Percentiles rank a stretch among this genome's conserved stretches.
Conservation (phyloP, 2,329 filamentous ascomycete genomes). For the Ascochyta lentis region DNA sequence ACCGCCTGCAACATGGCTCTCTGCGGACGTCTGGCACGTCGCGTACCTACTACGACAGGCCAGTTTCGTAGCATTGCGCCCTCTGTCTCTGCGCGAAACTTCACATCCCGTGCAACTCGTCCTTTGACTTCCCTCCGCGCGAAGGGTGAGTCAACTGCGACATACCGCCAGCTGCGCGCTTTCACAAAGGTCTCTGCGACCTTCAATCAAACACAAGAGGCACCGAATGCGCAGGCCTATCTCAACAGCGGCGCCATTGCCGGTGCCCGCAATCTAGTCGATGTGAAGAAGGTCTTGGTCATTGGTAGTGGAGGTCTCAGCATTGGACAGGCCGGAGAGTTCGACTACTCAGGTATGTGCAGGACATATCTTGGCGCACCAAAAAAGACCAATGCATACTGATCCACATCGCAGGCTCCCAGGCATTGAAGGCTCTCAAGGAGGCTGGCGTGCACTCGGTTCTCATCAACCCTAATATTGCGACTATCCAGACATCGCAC, state of each 20-base stretch:
- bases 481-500: conserved; percentile 97
- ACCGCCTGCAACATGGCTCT: conserved; percentile 49
- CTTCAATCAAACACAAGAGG: conserved; percentile 63
- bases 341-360: conserved; percentile 88
- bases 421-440: conserved; percentile 95
- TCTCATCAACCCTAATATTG: conserved; percentile 97
- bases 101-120: conserved; percentile 42
- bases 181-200: conserved; percentile 46
- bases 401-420: conserved; percentile 69
- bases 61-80: conserved; percentile 41
- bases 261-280: conserved; percentile 74
- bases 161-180: conserved; percentile 45
- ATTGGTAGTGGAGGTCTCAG: conserved; percentile 94
- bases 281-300: conserved; percentile 96
- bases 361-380: not conserved
- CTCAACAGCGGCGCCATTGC: conserved; percentile 87
- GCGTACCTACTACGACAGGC: conserved; percentile 45
- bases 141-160: conserved; percentile 41
- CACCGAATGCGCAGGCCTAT: conserved; percentile 85
- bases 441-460: conserved; percentile 91
- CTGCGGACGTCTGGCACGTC: conserved; percentile 51
- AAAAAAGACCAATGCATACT: conserved; percentile 17
- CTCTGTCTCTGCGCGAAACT: conserved; percentile 39
- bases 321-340: conserved; percentile 97
- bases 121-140: conserved; percentile 41